Evolutionary conservation across 208 protist genomes (phyloP), one percentile per base, ranked within the genome.

Genomic region (Herpetomonas samuelpessoai): DNA sequence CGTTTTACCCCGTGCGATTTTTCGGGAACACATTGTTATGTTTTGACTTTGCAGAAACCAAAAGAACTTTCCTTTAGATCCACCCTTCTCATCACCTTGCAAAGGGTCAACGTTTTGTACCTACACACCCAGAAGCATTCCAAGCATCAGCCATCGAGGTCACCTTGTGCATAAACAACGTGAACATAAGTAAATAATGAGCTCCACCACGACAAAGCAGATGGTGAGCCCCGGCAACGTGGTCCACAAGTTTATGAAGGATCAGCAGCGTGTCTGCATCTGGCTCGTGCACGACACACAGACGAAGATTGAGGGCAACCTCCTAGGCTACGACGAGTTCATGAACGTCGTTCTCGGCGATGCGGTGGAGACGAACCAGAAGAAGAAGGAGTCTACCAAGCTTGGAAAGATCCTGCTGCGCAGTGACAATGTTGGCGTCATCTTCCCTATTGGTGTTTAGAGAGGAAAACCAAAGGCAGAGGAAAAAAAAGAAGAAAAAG

Each of bases 331-430:
- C 66, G 95, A 98, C 57, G 88, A 97, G 65, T 98, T 92, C 54
- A 97, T 97, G 88, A 98, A 98, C 62, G 57, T 98, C 7, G 90
- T 97, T 26, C 70, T 98, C 3, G 88, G 83, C 21, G 84, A 98
- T 30, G 83, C 91, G 16, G 66, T 76, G 24, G 95, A 98, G 72
- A 80, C 91, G 0, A 84, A 96, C 74, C 7, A 73, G 14, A 93
- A 92, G 65, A 93, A 65, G 31, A 69, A 71, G 28, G 68, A 86
- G 50, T 65, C 59, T 24, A 80, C 81, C 24, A 49, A 57, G 16
- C 35, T 97, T 18, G 92, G 92, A 18, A 93, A 83, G 61, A 96
- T 97, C 47, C 67, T 98, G 19, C 81, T 98, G 19, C 94, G 92
- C 56, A 95, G 91, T 52, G 92, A 97, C 59, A 97, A 95, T 62